Evolutionary conservation across 1,284 basidiomycete genomes (phyloP), one percentile per base, ranked within the genome.

Genomic region (Mycosarcoma mackinlayi): DNA sequence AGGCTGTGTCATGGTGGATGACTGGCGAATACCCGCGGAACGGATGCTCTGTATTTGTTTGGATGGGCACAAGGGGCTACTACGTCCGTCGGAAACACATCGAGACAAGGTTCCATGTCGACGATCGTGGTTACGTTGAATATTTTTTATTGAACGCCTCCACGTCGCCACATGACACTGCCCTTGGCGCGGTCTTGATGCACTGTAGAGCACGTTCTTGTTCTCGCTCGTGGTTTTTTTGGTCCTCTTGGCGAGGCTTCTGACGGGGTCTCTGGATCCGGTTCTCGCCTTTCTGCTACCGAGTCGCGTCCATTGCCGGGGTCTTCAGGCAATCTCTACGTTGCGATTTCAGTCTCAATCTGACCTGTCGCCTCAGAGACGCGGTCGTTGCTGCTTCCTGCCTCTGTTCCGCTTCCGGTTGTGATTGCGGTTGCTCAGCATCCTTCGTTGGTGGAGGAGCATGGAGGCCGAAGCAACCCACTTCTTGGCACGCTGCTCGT

Each of bases 81-180:
- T n/a, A n/a, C n/a, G 41, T 44, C 41, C 41, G 27, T 44, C 28
- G 28, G 41, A 31, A 19, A 16, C 10, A n/a, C n/a, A n/a, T n/a
- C n/a, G n/a, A n/a, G n/a, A n/a, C n/a, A n/a, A n/a, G 47, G 11
- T 38, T 47, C 34, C 45, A 18, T 25, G 24, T 37, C 45, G 45
- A 34, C 21, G 10, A n/a, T 47, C 45, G 45, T 13, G 34, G 24
- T n/a, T 35, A 34, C 23, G n/a, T 6, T n/a, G n/a, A n/a, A n/a
- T n/a, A 9, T 19, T 11, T 23, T 3, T 11, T 6, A 23, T 19
- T 33, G 31, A 23, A 37, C 24, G 35, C 47, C 11, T 49, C 35
- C 6, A 11, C 35, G 35, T 31, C 27, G 27, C 35, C 46, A 48
- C 24, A 38, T 47, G 35, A 48, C 34, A 14, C 37, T 21, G 37